phyloP scores from a whole-genome alignment of 2,329 filamentous ascomycete genomes.

The Fusarium pseudograminearum region DNA sequence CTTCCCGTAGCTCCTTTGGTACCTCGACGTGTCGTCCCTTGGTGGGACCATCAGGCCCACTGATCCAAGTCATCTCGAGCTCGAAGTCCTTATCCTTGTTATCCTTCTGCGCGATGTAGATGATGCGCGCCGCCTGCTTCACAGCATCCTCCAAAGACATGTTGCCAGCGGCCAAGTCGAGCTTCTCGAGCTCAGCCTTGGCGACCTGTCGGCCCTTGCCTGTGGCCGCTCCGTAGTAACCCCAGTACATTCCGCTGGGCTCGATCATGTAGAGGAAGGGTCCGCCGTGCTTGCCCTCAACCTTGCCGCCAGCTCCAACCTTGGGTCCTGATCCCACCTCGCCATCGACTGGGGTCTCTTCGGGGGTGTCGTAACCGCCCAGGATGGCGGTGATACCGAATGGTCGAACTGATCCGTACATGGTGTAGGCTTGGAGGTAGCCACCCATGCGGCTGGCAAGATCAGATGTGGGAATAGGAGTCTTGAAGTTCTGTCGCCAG shows the following conservation, averaged over 20 bases:
- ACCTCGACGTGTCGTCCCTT: conserved; percentile 95
- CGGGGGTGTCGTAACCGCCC: conserved; percentile 91
- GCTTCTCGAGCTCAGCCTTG: conserved; percentile 98
- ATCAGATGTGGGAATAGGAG: conserved; percentile 87
- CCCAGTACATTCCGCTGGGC: conserved; percentile 97
- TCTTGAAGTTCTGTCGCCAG: conserved; percentile 95
- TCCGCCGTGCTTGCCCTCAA: conserved; percentile 80
- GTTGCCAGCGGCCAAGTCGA: conserved; percentile 82
- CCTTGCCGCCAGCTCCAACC: conserved; percentile 86
- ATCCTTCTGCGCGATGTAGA: conserved; percentile 97
- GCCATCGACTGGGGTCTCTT: conserved; percentile 86
- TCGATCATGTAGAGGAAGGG: conserved; percentile 99
- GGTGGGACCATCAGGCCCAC: conserved; percentile 83
- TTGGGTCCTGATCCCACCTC: conserved; percentile 86
- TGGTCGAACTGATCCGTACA: conserved; percentile 95
- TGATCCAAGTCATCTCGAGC: conserved; percentile 99
- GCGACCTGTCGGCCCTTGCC: conserved; percentile 97
- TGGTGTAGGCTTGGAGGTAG: conserved; percentile 96
- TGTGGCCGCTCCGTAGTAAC: conserved; percentile 97
- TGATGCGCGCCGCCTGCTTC: conserved; percentile 96
- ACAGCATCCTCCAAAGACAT: conserved; percentile 88
- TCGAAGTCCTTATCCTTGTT: conserved; percentile 99
- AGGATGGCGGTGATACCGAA: conserved; percentile 97
- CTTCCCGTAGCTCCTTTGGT: conserved; percentile 87
- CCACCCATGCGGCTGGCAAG: conserved; percentile 93